Evolutionary conservation across 2,329 filamentous ascomycete genomes (phyloP), one percentile per base, ranked within the genome.

Genomic region (Talaromyces atroroseus): DNA sequence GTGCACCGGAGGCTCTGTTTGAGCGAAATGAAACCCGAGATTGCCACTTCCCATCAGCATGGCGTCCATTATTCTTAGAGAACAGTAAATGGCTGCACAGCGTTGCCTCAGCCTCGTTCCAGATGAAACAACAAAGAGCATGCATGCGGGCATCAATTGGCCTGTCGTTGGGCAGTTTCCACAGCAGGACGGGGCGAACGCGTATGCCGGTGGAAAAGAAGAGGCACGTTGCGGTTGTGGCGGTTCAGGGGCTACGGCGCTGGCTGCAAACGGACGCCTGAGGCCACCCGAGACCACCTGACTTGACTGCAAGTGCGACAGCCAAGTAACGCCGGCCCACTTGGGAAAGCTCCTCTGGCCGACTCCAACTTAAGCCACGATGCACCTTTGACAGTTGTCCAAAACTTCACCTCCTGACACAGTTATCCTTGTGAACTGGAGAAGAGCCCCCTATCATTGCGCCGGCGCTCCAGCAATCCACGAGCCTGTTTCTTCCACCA

Each of bases 181-280:
- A 48, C 23, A 14, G 12, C 26, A 7, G 1, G 26, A 45, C 36
- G 49, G 34, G 34, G 34, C 49, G 49, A 23, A 40, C 49, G 49
- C 49, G 49, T 51, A 51, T 32, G n/a, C 20, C 2, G n/a, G 8
- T 5, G 8, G 32, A 16, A 10, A 6, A 36, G 12, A 36, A 10
- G 5, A 10, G 29, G 2, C 32, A 29, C 26, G 26, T 29, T 29
- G 34, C 14, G 34, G 34, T 5, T 12, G 38, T 14, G 49, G 32
- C 20, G 23, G 49, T 44, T 52, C 49, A 52, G 49, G 49, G 49
- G 36, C 34, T 21, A 11, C 5, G 18, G 21, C 3, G 11, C n/a
- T 52, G 38, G 51, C 51, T 47, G 51, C 51, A 53, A 53, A 53
- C 51, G 50, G 45, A n/a, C n/a, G 50, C 38, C 50, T 23, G 29